Evolutionary conservation across 441 rosid species (phyloP).

Genomic region (Populus trichocarpa): DNA sequence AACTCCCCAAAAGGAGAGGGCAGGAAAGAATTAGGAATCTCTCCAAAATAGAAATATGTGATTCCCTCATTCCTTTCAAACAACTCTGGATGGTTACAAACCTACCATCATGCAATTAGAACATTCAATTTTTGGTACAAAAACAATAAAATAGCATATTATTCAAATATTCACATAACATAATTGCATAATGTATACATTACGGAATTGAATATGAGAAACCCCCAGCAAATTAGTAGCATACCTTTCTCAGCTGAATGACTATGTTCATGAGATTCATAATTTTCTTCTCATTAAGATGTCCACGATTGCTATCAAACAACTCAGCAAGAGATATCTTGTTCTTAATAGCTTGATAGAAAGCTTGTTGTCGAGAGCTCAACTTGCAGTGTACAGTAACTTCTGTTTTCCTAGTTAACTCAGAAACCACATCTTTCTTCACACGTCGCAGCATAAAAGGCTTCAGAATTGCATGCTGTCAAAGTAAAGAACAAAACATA

Average conservation of each 20-base stretch:
- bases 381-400: conserved; percentile 94
- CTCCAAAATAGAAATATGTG: conserved; percentile 84
- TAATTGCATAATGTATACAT: background rate
- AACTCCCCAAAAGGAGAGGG: conserved; percentile 95
- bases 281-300: conserved; percentile 89
- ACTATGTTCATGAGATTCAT: conserved; percentile 97
- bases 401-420: conserved; percentile 91
- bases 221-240: conserved; percentile 2
- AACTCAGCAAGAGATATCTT: conserved; percentile 89
- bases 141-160: background rate
- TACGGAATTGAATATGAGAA: background rate
- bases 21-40: conserved; percentile 76
- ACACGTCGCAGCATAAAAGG: conserved; percentile 98
- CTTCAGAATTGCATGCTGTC: conserved; percentile 95
- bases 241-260: conserved; percentile 96
- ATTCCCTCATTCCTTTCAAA: conserved; percentile 98
- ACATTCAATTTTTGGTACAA: background rate
- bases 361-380: conserved; percentile 97
- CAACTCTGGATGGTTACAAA: conserved; percentile 99
- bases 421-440: conserved; percentile 94
- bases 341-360: conserved; percentile 97
- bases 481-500: conserved; percentile 2
- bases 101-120: conserved; percentile 44
- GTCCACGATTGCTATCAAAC: conserved; percentile 90
- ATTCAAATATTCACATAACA: background rate